phyloP scores from a whole-genome alignment of 2,329 filamentous ascomycete genomes.

The Ambrosiella cleistominuta region DNA sequence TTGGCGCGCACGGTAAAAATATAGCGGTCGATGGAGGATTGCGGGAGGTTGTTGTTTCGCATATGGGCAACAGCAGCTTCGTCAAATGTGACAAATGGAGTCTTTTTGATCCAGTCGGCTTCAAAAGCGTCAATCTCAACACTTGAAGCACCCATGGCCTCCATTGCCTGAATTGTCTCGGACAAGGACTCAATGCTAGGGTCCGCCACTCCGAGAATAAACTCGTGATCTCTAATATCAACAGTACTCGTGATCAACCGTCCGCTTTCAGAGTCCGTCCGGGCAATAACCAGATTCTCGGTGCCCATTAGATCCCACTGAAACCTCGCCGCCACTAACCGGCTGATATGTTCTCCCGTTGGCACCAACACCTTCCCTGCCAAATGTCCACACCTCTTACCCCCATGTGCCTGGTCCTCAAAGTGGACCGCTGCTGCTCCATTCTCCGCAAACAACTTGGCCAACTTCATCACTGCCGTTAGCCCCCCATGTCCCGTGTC shows the following conservation, averaged over 20 bases:
- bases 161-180: slow-evolving; percentile 81
- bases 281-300: slow-evolving; percentile 86
- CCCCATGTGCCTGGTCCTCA: slow-evolving; percentile 92
- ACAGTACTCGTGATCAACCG: slow-evolving; percentile 79
- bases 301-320: slow-evolving; percentile 98
- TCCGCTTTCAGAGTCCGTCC: slow-evolving; percentile 89
- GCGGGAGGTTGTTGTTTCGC: slow-evolving; percentile 42
- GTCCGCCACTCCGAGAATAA: slow-evolving; percentile 75
- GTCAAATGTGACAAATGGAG: slow-evolving; percentile 77
- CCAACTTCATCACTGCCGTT: slow-evolving; percentile 83
- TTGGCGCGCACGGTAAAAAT: slow-evolving; percentile 41
- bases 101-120: slow-evolving; percentile 70
- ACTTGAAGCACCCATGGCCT: slow-evolving; percentile 57
- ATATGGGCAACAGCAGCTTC: slow-evolving; percentile 72
- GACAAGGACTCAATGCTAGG: slow-evolving; percentile 59
- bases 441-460: slow-evolving; percentile 94
- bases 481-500: slow-evolving; percentile 91
- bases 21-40: slow-evolving; percentile 51
- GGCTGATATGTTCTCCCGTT: slow-evolving; percentile 88
- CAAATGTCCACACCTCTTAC: slow-evolving; percentile 95
- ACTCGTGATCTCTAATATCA: slow-evolving; percentile 90
- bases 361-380: slow-evolving; percentile 93
- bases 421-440: slow-evolving; percentile 94
- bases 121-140: slow-evolving; percentile 75
- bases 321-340: slow-evolving; percentile 76